Evolutionary conservation across 257 asterid species (phyloP), one percentile per base, ranked within the genome.

Genomic region (Ocimum tenuiflorum): DNA sequence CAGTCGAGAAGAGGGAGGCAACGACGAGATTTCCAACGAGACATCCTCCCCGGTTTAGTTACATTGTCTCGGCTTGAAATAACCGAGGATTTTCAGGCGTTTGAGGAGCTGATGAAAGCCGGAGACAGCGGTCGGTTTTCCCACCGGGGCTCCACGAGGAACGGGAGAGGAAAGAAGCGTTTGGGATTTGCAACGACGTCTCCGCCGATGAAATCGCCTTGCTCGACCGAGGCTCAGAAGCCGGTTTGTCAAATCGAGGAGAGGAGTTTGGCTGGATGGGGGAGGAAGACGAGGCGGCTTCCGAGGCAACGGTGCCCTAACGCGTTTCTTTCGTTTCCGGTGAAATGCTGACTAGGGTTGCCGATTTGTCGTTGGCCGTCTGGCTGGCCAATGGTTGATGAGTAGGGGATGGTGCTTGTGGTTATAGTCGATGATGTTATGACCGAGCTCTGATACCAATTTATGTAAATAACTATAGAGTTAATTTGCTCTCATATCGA

Each of bases 241-340:
- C 77, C 81, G 24, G 48, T 63, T 41, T 64, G 77, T 50, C 68
- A 50, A 19, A 62, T 67, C 0, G 86, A 76, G 77, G 86, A 67
- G 73, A 79, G 68, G 65, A 60, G 84, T 48, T 71, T 88, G 7
- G 65, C 80, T 0, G 86, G 91, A 9, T 88, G 96, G 96, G 96
- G 96, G 20, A 88, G 78, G 85, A 75, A 80, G 79, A 86, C 84
- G n/a, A 68, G 87, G 74, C 89, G 96, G 20, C 54, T 84, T 54
- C 91, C 95, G 0, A 78, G 96, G 77, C 90, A 81, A 78, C 70
- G 95, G 56, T 79, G 69, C 38, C 45, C 46, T 10, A 74, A 53
- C 51, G 68, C 69, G 0, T 14, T 74, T 73, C 64, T 71, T 50
- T 23, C 81, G 7, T 55, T 51, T 38, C 71, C 86, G 10, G 77